phyloP scores from a whole-genome alignment of 805 yeast genomes.

The Cyberlindnera sargentensis region DNA sequence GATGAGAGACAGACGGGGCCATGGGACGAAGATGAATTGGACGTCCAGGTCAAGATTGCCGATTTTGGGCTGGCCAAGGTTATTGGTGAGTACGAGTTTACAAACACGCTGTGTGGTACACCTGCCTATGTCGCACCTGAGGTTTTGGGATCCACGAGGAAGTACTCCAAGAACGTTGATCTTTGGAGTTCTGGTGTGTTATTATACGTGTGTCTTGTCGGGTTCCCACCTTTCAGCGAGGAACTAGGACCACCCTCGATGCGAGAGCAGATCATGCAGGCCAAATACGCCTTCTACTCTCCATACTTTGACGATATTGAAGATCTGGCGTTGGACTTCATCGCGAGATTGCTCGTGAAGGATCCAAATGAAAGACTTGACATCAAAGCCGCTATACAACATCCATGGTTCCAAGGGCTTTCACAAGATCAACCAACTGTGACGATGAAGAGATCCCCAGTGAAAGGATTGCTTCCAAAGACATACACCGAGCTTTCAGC shows the following conservation, averaged over 20 bases:
- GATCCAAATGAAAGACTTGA: slow-evolving; percentile 68
- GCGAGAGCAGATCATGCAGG: slow-evolving; percentile 65
- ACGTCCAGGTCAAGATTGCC: slow-evolving; percentile 66
- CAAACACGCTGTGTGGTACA: slow-evolving; percentile 78
- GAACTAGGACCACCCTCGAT: slow-evolving; percentile 74
- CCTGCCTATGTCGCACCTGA: slow-evolving; percentile 89
- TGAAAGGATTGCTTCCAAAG: slow-evolving; percentile 25
- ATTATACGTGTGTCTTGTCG: slow-evolving; percentile 71
- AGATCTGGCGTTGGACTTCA: slow-evolving; percentile 60
- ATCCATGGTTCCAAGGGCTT: slow-evolving; percentile 68
- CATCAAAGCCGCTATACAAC: slow-evolving; percentile 77
- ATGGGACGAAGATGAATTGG: slow-evolving; percentile 47
- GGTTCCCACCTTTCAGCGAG: slow-evolving; percentile 82
- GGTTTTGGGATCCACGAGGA: slow-evolving; percentile 43
- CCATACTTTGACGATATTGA: slow-evolving; percentile 74
- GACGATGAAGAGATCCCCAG: slow-evolving; percentile 23
- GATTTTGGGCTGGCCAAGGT: slow-evolving; percentile 67
- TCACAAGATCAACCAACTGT: background rate
- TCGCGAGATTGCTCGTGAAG: slow-evolving; percentile 52
- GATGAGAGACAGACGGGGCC: slow-evolving; percentile 29
- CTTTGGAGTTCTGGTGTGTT: slow-evolving; percentile 81
- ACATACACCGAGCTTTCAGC: slow-evolving; percentile 32
- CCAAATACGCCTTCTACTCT: slow-evolving; percentile 65
- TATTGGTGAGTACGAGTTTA: slow-evolving; percentile 64
- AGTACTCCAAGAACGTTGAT: slow-evolving; percentile 67